Evolutionary conservation across 116 monocot species (phyloP), one percentile per base, ranked within the genome.

Genomic region (Zostera marina): DNA sequence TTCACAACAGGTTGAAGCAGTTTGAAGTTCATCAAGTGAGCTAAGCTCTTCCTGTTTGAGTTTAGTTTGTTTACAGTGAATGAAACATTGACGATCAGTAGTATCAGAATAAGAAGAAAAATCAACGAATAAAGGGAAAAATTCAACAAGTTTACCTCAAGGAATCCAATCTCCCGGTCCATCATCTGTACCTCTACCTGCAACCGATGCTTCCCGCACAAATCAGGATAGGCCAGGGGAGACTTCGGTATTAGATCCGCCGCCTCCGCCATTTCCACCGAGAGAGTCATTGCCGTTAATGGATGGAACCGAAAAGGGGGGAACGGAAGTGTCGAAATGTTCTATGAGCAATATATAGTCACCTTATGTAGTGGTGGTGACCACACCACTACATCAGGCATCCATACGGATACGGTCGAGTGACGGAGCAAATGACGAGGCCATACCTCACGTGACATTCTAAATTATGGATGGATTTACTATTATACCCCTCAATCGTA

Each of bases 151-250:
- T 49, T 51, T 60, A 88, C 94, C 94, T 88, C 65, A 32, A 94
- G 71, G 68, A 85, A 88, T 41, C 84, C 94, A 22, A 94, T 58
- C 77, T 94, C 94, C 11, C 94, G 63, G 59, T 85, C 81, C 63
- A 94, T 52, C 47, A 77, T 76, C 75, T 88, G 79, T 14, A 88
- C 73, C 70, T 94, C 85, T 12, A 85, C 85, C 67, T 94, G 94
- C 47, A 88, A 52, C 64, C 82, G 56, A 70, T 88, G 67, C 47
- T 77, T 67, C 22, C 88, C 94, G 65, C 94, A 82, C 51, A 88
- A 64, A 52, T 94, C 94, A 17, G 94, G 94, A 72, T 94, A 88
- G 64, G 58, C 80, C 20, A 88, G 82, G 54, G 94, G 88, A 63
- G 94, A 88, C 72, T 61, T 79, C 8, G 93, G 81, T 17, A 64